phyloP scores from a whole-genome alignment of 2,329 filamentous ascomycete species.

The Alternaria brassicicola region DNA sequence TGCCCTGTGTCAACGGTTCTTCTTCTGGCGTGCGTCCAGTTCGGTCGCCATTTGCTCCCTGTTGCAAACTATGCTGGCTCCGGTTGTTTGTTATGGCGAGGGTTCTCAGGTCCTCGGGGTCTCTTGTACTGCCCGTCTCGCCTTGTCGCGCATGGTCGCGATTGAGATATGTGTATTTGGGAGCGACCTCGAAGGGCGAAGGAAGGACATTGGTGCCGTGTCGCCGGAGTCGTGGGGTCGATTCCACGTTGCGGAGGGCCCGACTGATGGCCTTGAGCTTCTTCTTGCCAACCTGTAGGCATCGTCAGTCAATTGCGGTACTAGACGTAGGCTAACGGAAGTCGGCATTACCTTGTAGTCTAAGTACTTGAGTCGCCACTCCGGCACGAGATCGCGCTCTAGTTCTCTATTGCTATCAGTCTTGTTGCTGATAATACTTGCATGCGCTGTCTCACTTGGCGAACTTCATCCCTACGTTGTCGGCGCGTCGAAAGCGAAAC shows the following conservation, averaged over 20 bases:
- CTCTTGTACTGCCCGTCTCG: conserved; percentile 20
- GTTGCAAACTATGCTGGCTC: conserved; percentile 23
- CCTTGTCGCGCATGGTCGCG: conserved; percentile 33
- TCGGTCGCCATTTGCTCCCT: conserved; percentile 20
- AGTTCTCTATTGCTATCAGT: conserved; percentile 65
- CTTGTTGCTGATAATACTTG: not conserved
- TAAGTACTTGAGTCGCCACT: conserved; percentile 94
- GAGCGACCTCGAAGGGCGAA: conserved; percentile 45
- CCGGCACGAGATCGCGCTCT: conserved; percentile 85
- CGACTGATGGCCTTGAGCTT: conserved; percentile 82
- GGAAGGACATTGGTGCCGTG: conserved; percentile 44
- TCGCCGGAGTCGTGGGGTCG: conserved; percentile 53
- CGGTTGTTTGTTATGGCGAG: conserved; percentile 34
- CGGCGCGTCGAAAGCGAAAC: conserved; percentile 16
- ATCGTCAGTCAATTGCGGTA: conserved; percentile 12
- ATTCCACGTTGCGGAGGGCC: conserved; percentile 68
- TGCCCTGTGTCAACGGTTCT: conserved; percentile 34
- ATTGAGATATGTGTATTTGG: conserved; percentile 52
- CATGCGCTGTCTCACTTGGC: conserved; percentile 59
- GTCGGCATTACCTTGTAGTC: conserved; percentile 76
- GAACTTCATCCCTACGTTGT: conserved; percentile 60
- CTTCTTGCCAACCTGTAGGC: conserved; percentile 75
- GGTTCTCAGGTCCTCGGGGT: conserved; percentile 33
- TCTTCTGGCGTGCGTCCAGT: conserved; percentile 35
- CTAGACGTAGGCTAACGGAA: conserved; percentile 13